Base-by-base conservation (phyloP, 257 asterid species). In the Gentiana dahurica region DNA sequence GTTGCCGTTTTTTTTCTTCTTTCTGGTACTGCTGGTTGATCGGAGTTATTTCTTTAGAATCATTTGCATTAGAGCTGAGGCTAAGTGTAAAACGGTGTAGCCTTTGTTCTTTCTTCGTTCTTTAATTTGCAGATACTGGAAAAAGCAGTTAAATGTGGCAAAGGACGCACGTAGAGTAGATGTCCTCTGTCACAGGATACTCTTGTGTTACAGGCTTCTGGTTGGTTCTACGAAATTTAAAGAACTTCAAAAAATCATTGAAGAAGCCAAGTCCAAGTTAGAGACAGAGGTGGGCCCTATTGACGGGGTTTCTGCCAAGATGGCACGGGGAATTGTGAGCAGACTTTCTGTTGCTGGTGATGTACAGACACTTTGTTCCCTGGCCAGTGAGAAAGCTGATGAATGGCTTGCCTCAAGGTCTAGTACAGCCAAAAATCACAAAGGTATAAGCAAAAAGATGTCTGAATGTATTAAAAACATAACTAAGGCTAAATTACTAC, bases 161-260 rank as follows among this genome's bases (percentile, higher is more conserved):
- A 90, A 80, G 81, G 97, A 90, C 65, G 96, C 96, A 50, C 91
- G 95, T 24, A 84, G 91, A 53, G 91, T 90, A 41, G 95, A 90
- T 57, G 70, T 68, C 33, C 94, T 89, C 41, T 84, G 95, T 59
- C 69, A 81, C 68, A 76, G 94, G 68, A 82, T 90, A 77, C 77
- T 70, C 72, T 73, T 90, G 78, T 77, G 97, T 64, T 82, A 77
- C 68, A 73, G 86, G 80, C 94, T 86, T 64, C 79, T 90, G 63
- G 81, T 81, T 51, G 96, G 95, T 60, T 80, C 96, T 62, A 76
- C 87, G 49, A 82, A 81, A 65, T 87, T 86, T 66, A 68, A 60
- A 60, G 96, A 90, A 64, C 88, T 90, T 68, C 96, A 84, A 48
- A 85, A 84, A 63, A 71, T 82, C 61, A 64, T 79, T 67, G 79